Evolutionary conservation across 495 filamentous ascomycete species (phyloP), one percentile per base, ranked within the genome.

Genomic region (Immersiella caudata): DNA sequence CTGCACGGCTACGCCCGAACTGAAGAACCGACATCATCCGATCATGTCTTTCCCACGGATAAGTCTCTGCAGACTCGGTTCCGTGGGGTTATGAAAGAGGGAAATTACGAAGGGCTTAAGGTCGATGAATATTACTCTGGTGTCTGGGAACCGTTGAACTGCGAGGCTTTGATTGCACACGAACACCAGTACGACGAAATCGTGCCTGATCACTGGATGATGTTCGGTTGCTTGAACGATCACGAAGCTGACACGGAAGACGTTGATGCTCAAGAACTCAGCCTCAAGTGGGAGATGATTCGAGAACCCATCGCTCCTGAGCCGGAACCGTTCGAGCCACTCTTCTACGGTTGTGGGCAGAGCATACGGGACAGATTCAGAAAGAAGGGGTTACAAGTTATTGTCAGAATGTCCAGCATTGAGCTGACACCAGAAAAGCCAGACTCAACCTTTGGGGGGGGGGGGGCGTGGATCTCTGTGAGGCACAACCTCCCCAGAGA

Each of bases 401-500:
- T 91, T 40, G 83, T 90, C 35, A 89, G 90, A 67, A 76, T 91
- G 59, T 84, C 85, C 6, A 86, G 82, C 60, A 88, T 91, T 55
- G 78, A 89, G 49, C 73, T 91, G 1, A 87, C 83, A 0, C 88
- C 89, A 0, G 85, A 86, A 54, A 88, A 85, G 57, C 83, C 85
- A 0, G 67, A 69, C n/a, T n/a, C n/a, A n/a, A n/a, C n/a, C n/a
- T n/a, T n/a, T n/a, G n/a, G n/a, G n/a, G n/a, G n/a, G 40, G 8
- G 1, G 40, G 20, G 33, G 1, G 25, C 57, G n/a, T 18, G 16
- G 25, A 33, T 35, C 57, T 35, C 18, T n/a, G 16, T 52, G 49
- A n/a, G 21, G 16, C 49, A 52, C 18, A 52, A 52, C 2, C 16
- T 12, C 49, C 4, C 18, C 21, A 52, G 18, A 18, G 49, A 52